These are phyloP conservation scores for Camelina sativa DNA, from an alignment of 345 rosid genomes.

Conservation along the genomic window DNA sequence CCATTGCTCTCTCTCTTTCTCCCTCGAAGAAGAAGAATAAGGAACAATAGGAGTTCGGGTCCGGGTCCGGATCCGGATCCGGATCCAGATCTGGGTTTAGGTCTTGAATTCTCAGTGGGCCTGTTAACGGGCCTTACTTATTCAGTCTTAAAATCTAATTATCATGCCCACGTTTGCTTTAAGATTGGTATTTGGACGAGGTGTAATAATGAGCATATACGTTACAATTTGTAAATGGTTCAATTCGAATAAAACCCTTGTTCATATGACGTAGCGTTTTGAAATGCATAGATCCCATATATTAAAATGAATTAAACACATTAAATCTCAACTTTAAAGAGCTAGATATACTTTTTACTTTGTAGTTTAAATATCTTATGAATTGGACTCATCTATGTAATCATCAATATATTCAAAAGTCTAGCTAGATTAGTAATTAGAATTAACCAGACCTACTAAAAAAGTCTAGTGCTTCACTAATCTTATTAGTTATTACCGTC, in stretches of 20 bases:
- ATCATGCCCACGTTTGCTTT: not conserved
- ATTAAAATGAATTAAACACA: not conserved
- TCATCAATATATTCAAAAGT: not conserved
- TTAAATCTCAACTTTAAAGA: too few species aligned
- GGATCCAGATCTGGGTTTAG: not conserved
- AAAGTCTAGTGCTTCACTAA: not conserved
- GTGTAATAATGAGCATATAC: not conserved
- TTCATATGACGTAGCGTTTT: constrained; percentile 2
- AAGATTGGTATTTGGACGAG: not conserved
- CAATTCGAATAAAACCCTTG: not conserved
- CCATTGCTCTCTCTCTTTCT: constrained; percentile 25
- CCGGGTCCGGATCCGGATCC: not conserved
- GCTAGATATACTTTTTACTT: too few species aligned
- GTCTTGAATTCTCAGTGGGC: not conserved
- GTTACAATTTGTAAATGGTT: not conserved
- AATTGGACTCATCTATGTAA: too few species aligned
- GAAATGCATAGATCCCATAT: not conserved
- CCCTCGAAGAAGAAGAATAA: not conserved
- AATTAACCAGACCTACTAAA: not conserved
- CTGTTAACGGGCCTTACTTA: too few species aligned
- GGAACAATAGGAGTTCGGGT: not conserved
- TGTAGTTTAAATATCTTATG: too few species aligned
- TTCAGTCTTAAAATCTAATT: not conserved
- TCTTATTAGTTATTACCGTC: not conserved
- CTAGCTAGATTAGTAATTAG: not conserved